Evolutionary conservation across 768 basidiomycete species (phyloP).

Genomic region (Podaxis mareebaensis): DNA sequence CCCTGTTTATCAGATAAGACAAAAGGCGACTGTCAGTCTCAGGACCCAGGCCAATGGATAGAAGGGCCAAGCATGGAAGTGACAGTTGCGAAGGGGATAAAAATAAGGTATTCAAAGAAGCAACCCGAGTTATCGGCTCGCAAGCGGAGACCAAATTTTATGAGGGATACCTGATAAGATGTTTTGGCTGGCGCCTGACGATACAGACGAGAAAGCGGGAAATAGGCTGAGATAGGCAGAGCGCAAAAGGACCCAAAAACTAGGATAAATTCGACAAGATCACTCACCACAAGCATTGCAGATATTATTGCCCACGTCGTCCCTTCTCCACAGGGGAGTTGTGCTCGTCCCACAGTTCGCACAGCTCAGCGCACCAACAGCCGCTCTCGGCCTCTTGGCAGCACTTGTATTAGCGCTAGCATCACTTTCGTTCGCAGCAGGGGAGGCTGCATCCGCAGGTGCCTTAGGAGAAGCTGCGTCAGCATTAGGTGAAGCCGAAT

Average conservation of each 20-base stretch:
- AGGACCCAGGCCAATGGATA: background rate
- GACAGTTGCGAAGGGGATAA: conserved; percentile 1
- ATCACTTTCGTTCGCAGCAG: conserved; percentile 35
- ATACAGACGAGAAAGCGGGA: background rate
- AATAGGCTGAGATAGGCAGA: conserved; percentile 16
- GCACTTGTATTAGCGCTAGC: conserved; percentile 28
- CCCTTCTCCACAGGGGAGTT: conserved; percentile 87
- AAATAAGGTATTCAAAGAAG: background rate
- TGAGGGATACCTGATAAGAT: background rate
- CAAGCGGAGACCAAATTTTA: background rate
- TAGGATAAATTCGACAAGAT: conserved; percentile 21
- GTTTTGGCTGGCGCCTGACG: background rate
- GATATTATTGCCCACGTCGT: conserved; percentile 90
- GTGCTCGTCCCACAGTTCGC: conserved; percentile 89
- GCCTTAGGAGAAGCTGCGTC: conserved; percentile 17
- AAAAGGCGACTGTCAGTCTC: background rate
- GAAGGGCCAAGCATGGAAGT: background rate
- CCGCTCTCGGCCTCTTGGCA: conserved; percentile 35
- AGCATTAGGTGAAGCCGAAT: conserved; percentile 18
- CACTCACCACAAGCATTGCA: conserved; percentile 94
- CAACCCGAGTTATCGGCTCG: background rate
- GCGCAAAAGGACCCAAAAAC: conserved; percentile 23
- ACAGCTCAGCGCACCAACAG: conserved; percentile 78
- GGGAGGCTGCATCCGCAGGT: conserved; percentile 17
- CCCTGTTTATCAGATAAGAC: conserved; percentile 48